These are phyloP conservation scores for Anisodus tanguticus DNA, from an alignment of 257 asterid genomes.

Conservation along the genomic window DNA sequence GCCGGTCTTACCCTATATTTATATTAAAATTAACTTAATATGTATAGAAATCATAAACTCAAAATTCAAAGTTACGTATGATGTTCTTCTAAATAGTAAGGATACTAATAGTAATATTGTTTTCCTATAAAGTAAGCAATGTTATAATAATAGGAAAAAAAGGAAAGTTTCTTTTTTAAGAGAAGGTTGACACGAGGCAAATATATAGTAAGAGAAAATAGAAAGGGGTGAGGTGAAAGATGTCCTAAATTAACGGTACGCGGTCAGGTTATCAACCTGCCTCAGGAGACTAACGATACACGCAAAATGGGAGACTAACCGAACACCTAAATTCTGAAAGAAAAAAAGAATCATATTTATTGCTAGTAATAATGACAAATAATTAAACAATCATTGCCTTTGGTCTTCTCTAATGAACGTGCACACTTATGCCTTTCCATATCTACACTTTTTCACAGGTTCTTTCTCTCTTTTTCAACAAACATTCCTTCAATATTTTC, in stretches of 20 bases:
- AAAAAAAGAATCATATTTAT: conserved; percentile 3
- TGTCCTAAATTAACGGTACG: conserved; percentile 54
- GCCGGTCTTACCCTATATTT: too few species aligned
- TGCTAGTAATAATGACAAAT: background rate
- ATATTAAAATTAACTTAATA: too few species aligned
- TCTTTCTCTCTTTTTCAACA: background rate
- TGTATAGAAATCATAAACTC: too few species aligned
- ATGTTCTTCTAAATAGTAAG: too few species aligned
- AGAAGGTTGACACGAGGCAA: background rate
- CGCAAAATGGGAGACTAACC: conserved; percentile 46
- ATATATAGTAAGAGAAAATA: background rate
- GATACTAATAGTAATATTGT: background rate
- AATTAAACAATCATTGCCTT: conserved; percentile 25
- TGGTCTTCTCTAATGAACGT: conserved; percentile 31
- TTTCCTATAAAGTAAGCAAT: background rate
- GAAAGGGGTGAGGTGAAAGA: background rate
- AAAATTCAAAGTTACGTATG: too few species aligned
- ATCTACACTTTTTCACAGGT: background rate
- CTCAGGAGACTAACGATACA: conserved; percentile 51
- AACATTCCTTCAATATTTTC: background rate
- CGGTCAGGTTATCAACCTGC: conserved; percentile 43
- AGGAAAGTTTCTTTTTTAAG: background rate
- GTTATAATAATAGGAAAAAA: background rate
- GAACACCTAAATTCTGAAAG: conserved; percentile 19
- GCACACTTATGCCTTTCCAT: conserved; percentile 26